Base-by-base conservation (phyloP, 2,329 filamentous ascomycete species). In the Fusarium brachygibbosum region DNA sequence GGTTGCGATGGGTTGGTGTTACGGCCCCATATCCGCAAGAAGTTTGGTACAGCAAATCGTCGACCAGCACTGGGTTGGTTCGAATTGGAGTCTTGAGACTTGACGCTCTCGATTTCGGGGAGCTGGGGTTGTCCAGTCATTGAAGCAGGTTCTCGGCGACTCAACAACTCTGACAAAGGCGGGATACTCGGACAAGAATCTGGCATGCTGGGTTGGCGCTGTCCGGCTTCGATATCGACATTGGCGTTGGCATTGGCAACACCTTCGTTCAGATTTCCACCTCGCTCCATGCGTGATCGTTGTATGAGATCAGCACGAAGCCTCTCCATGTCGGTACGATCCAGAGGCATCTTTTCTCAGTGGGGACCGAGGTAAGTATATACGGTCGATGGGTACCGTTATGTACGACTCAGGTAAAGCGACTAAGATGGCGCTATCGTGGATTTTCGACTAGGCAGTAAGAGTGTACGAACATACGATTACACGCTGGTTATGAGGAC, bases 41-140 rank as follows among this genome's bases (percentile, higher is more conserved):
- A 65, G 50, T 48, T 58, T 21, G 67, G 66, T 29, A 58, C 29
- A 35, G 38, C 42, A 52, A 63, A 48, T 58, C 56, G 37, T 62
- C 52, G 58, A 57, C 68, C 34, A 40, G 57, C 28, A 34, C 14
- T 50, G 51, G 31, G 57, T 35, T 68, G 71, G 76, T 77, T 7
- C 82, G 82, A 3, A 81, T 73, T 74, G 16, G 82, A 80, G 4
- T 78, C 77, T 4, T 84, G 82, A 2, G 83, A 82, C 71, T 88
- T 88, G 34, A 84, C 84, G 21, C 80, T 83, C 46, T 82, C 79
- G 19, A 73, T 62, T 28, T 77, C 77, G 23, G 75, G 67, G 17
- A 68, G 66, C 7, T 69, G 68, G 11, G 63, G 34, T 32, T 68
- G 62, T 35, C 51, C 45, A 13, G 63, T 58, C 19, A 56, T 65